Base-by-base conservation (phyloP, 2,329 filamentous ascomycete species). In the Botryotinia narcissicola region DNA sequence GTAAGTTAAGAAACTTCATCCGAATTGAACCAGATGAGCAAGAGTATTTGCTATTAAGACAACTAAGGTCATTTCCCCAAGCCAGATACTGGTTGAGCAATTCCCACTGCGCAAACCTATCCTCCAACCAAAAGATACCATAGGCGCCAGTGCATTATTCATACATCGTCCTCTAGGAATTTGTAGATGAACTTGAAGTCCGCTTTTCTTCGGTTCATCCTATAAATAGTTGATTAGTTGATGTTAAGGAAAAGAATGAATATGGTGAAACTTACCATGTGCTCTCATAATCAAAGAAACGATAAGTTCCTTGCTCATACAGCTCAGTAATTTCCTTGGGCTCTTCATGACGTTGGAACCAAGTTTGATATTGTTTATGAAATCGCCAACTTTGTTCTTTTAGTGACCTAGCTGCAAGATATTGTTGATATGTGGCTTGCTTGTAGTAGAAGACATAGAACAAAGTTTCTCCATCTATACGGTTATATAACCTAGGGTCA, bases 361-460 rank as follows among this genome's bases (percentile, higher is more conserved):
- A 99, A 1, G 96, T 99, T 83, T 97, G 96, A 81, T 99, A 99
- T 83, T 98, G 96, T 86, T 99, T 99, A 85, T 99, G 96, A 82
- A 99, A 99, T 73, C 96, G 89, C 96, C 96, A 99, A 83, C 95
- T 98, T 83, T 99, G 96, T 77, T 95, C 93, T 84, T 99, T 99
- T 70, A 99, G 85, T n/a, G 96, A 94, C 83, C 97, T 97, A 22
- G 96, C 96, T 1, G 96, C 94, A 74, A 98, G 87, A 81, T 95
- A 98, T 82, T 99, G 96, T 82, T 98, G 95, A 78, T 97, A 95
- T 1, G 94, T 95, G 40, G 94, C 94, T 83, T 99, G 96, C 78
- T 95, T 94, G 86, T 99, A 99, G 86, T 99, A 99, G 84, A 99
- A 99, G 63, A 97, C 93, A 84, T 99, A 99, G 84, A 99, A 99